phyloP scores from a whole-genome alignment of 495 filamentous ascomycete species.

The Aspergillus sclerotiicarbonarius region DNA sequence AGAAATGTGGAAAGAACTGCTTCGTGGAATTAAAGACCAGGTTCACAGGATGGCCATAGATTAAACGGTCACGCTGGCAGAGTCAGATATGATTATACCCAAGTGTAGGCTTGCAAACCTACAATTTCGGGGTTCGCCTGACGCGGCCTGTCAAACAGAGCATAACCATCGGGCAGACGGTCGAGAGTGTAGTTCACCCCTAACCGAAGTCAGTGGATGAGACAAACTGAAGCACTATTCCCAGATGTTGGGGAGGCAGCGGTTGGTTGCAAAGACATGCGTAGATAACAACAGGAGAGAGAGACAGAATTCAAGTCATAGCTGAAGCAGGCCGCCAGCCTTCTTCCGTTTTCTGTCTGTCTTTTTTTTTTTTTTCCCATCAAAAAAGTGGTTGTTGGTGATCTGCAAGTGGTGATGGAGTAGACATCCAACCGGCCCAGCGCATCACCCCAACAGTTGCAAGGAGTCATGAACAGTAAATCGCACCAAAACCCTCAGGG shows the following conservation, averaged over 20 bases:
- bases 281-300: no score
- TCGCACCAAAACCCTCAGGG: not conserved
- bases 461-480: not conserved
- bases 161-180: constrained; percentile 55
- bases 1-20: constrained; percentile 58
- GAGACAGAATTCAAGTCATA: no score
- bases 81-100: constrained; percentile 6
- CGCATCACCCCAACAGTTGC: no score
- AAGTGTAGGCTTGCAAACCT: constrained; percentile 15
- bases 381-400: no score
- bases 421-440: no score
- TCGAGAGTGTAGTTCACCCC: constrained; percentile 51
- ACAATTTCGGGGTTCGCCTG: constrained; percentile 34
- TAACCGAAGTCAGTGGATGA: constrained; percentile 15
- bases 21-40: constrained; percentile 49
- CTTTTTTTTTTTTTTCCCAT: no score
- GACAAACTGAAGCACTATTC: not conserved
- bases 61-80: constrained; percentile 46
- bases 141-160: constrained; percentile 45
- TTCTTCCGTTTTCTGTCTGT: no score
- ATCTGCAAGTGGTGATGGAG: no score
- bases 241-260: no score
- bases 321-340: no score
- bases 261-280: no score
- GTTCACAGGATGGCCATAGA: constrained; percentile 56